Percentiles rank a stretch among this genome's conserved stretches.
These are phyloP conservation scores for Diaporthe capsici DNA, from an alignment of 2,329 filamentous ascomycete species.

Conservation along the genomic window DNA sequence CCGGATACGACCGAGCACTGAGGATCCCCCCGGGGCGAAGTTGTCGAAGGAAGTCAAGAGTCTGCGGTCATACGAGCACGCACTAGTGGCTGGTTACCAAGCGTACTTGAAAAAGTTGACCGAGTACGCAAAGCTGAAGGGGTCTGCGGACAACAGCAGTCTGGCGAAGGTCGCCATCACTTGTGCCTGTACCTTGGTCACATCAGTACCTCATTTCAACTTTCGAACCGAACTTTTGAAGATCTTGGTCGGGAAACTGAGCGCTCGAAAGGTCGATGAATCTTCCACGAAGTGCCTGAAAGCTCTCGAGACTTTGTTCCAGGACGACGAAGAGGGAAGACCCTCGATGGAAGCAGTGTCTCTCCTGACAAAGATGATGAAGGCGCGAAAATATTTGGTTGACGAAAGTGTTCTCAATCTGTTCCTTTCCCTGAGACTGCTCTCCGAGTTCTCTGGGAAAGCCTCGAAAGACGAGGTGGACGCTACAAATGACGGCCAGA, in stretches of 20 bases:
- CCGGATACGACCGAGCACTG: constrained; percentile 85
- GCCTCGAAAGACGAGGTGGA: constrained; percentile 85
- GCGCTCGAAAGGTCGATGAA: constrained; percentile 77
- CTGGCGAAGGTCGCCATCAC: constrained; percentile 84
- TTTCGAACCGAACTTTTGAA: constrained; percentile 90
- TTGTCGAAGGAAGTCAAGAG: constrained; percentile 92
- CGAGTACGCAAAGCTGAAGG: constrained; percentile 72
- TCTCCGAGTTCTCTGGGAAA: constrained; percentile 89
- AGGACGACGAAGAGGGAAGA: constrained; percentile 89
- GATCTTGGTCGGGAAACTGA: constrained; percentile 88
- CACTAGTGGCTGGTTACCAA: constrained; percentile 88
- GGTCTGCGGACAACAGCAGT: constrained; percentile 58
- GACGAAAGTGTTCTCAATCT: constrained; percentile 90
- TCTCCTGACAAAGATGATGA: constrained; percentile 95
- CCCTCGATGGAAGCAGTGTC: constrained; percentile 89
- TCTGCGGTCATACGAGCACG: constrained; percentile 87
- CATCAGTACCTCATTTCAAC: constrained; percentile 95
- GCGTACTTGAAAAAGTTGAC: constrained; percentile 84
- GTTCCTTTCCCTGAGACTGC: constrained; percentile 88
- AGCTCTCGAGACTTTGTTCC: constrained; percentile 85
- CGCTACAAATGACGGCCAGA: constrained; percentile 54
- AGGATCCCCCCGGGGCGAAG: constrained; percentile 82
- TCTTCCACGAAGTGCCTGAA: constrained; percentile 84
- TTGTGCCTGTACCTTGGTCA: constrained; percentile 86
- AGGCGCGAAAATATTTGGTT: constrained; percentile 83